phyloP scores from a whole-genome alignment of 2,329 filamentous ascomycete species.

The Colletotrichum truncatum region DNA sequence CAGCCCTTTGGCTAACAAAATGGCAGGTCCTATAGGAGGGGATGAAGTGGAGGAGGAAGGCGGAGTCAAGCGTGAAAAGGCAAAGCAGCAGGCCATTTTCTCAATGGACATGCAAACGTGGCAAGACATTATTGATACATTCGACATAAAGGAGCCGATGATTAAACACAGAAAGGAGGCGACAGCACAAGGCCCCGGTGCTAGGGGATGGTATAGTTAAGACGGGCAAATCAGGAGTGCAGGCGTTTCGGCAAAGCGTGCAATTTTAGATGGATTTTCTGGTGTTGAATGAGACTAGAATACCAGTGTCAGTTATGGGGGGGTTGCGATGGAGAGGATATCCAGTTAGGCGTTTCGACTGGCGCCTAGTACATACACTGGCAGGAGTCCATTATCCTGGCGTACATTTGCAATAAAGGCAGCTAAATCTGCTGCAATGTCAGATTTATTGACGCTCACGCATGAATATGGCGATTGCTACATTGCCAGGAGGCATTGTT shows the following conservation, averaged over 20 bases:
- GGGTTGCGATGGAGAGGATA: background rate
- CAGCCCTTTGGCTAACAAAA: slow-evolving; percentile 29
- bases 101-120: slow-evolving; percentile 87
- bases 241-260: background rate
- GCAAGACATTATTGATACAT: slow-evolving; percentile 79
- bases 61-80: slow-evolving; percentile 57
- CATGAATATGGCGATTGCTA: background rate
- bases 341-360: background rate
- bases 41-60: slow-evolving; percentile 57
- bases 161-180: slow-evolving; percentile 83
- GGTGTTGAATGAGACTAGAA: background rate
- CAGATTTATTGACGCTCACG: background rate
- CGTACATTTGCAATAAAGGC: background rate
- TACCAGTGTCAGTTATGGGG: background rate
- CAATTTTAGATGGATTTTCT: background rate
- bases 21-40: slow-evolving; percentile 45
- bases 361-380: background rate
- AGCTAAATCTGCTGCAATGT: background rate
- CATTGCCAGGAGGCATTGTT: background rate
- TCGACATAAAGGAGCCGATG: slow-evolving; percentile 80
- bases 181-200: slow-evolving; percentile 58
- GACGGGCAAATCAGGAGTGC: background rate
- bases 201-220: slow-evolving; percentile 74
- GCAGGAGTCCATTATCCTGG: background rate
- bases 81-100: slow-evolving; percentile 87